These are phyloP conservation scores for Pichia occidentalis DNA, from an alignment of 805 yeast genomes.

Conservation along the genomic window DNA sequence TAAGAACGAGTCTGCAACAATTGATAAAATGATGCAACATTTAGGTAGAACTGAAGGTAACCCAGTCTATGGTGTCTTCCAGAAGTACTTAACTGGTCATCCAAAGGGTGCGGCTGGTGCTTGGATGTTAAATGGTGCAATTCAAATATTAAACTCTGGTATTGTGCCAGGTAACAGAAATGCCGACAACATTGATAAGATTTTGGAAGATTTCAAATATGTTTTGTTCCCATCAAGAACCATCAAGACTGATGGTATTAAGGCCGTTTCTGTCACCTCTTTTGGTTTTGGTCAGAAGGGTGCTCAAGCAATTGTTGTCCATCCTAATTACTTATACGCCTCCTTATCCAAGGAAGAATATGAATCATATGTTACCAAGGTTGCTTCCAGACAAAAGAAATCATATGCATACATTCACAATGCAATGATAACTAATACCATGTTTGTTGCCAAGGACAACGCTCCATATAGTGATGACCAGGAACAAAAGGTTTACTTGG, in stretches of 20 bases:
- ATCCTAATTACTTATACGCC: constrained; percentile 90
- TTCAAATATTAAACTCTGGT: constrained; percentile 89
- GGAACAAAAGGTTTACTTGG: constrained; percentile 88
- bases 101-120: constrained; percentile 99
- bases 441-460: constrained; percentile 88
- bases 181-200: constrained; percentile 90
- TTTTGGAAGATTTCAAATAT: constrained; percentile 75
- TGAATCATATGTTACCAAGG: constrained; percentile 64
- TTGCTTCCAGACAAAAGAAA: constrained; percentile 72
- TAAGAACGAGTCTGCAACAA: constrained; percentile 92
- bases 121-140: constrained; percentile 98
- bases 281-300: constrained; percentile 99
- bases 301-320: constrained; percentile 87
- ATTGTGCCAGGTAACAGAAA: constrained; percentile 95
- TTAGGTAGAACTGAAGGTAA: constrained; percentile 97
- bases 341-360: constrained; percentile 68
- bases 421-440: constrained; percentile 82
- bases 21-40: constrained; percentile 89
- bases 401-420: constrained; percentile 95
- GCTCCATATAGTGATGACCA: constrained; percentile 88
- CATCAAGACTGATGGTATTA: constrained; percentile 91
- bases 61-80: constrained; percentile 97
- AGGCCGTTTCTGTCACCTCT: constrained; percentile 94
- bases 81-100: constrained; percentile 97
- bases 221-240: constrained; percentile 92